Evolutionary conservation across 2,329 filamentous ascomycete genomes (phyloP).

Genomic region (Macrophomina tecta): DNA sequence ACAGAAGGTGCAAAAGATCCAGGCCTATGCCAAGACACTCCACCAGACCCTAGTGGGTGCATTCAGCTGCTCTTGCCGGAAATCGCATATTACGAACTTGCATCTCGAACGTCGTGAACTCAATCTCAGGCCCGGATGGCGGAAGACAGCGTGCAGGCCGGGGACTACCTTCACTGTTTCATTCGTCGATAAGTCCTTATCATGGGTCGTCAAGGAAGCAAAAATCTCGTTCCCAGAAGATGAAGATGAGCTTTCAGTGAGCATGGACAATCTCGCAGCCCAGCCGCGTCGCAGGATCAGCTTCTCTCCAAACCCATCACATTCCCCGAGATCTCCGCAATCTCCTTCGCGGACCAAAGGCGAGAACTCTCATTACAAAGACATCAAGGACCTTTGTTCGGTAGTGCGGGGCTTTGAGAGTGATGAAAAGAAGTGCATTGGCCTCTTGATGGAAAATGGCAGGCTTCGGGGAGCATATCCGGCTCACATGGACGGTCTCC

Average conservation of each 20-base stretch:
- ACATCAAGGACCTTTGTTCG: slow-evolving; percentile 38
- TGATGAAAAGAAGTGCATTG: slow-evolving; percentile 35
- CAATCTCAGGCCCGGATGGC: slow-evolving; percentile 33
- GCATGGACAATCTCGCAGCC: neutral
- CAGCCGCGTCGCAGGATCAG: slow-evolving; percentile 38
- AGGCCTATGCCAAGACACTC: slow-evolving; percentile 41
- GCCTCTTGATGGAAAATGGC: slow-evolving; percentile 42
- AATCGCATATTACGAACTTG: slow-evolving; percentile 41
- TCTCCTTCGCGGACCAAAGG: neutral
- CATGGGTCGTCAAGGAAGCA: slow-evolving; percentile 43
- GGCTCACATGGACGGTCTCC: slow-evolving; percentile 29
- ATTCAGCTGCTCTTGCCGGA: slow-evolving; percentile 44
- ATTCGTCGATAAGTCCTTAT: slow-evolving; percentile 35
- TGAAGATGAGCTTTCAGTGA: slow-evolving; percentile 33
- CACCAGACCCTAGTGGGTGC: slow-evolving; percentile 39
- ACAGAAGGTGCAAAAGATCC: slow-evolving; percentile 41
- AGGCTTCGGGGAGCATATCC: slow-evolving; percentile 39
- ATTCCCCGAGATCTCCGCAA: slow-evolving; percentile 33
- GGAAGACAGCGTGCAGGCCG: slow-evolving; percentile 9
- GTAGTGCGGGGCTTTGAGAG: neutral
- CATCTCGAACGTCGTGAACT: slow-evolving; percentile 40
- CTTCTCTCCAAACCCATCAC: slow-evolving; percentile 34
- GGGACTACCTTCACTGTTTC: slow-evolving; percentile 43
- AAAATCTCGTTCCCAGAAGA: slow-evolving; percentile 41
- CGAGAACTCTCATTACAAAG: slow-evolving; percentile 30